Base-by-base conservation (phyloP, 176 grass and related monocot species). In the Luzula sylvatica region DNA sequence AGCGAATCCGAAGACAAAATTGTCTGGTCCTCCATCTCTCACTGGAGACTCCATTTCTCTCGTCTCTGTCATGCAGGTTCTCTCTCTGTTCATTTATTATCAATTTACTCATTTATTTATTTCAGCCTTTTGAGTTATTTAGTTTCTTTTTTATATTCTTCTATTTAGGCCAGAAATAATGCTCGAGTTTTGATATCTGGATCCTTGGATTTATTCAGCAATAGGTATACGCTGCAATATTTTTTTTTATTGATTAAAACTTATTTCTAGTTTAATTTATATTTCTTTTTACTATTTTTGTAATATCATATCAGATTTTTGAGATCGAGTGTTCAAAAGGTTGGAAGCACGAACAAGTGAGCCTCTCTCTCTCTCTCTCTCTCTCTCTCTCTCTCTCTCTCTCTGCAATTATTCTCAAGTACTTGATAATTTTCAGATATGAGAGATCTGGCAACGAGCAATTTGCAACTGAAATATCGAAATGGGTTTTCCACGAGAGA, bases 401-500 rank as follows among this genome's bases (percentile, higher is more conserved):
- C n/a, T n/a, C n/a, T n/a, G n/a, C n/a, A n/a, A n/a, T n/a, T n/a
- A n/a, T n/a, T n/a, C n/a, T n/a, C n/a, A n/a, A n/a, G n/a, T n/a
- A n/a, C n/a, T n/a, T 72, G 5, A 65, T 72, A 13, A 25, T 32
- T 35, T 67, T n/a, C 77, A 88, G 86, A 29, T 55, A 87, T 62
- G 86, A 83, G 38, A 98, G 73, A 59, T 73, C 69, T 50, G 68
- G 90, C 64, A 96, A 96, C 65, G 84, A 96, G 52, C 93, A 83
- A 51, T 87, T 98, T 75, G 86, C 90, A 46, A 80, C 82, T 40
- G 93, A 98, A 68, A 88, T 78, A 1, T 86, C 85, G 65, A 98
- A 98, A 90, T 98, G 93, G 93, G 72, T 98, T 52, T 98, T 98
- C 72, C 86, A 92, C 54, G 86, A 92, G 69, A 98, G 93, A 66